Conservation (phyloP, 2,329 filamentous ascomycete genomes). For the Leptographium galeiforme region DNA sequence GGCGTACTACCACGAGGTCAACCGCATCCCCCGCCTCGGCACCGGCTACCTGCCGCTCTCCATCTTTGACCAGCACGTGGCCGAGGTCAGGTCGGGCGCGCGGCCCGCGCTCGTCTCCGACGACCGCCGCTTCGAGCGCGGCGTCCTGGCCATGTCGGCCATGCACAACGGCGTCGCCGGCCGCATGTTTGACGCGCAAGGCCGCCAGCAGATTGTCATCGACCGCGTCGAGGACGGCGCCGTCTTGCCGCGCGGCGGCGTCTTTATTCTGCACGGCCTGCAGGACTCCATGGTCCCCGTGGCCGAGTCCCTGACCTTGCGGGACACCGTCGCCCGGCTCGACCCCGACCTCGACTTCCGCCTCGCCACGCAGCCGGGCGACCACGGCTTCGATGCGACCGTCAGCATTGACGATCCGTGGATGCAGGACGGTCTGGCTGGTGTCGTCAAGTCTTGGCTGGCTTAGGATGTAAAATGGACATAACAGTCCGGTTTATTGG, state of each 20-base stretch:
- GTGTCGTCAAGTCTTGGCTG: background rate
- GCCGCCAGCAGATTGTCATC: background rate
- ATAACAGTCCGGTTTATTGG: too few species aligned
- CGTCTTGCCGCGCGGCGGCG: background rate
- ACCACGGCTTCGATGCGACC: background rate
- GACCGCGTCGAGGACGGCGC: background rate
- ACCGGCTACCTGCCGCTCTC: background rate
- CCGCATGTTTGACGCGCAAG: background rate
- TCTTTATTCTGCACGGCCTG: background rate
- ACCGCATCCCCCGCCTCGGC: background rate
- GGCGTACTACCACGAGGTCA: background rate
- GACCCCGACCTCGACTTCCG: background rate
- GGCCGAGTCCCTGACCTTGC: background rate
- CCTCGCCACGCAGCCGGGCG: background rate
- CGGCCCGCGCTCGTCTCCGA: background rate
- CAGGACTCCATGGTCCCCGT: background rate
- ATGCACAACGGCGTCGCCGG: background rate
- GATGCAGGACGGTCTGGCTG: background rate
- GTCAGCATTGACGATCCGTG: background rate
- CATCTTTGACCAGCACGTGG: background rate
- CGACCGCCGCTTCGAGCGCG: background rate
- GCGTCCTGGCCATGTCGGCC: background rate
- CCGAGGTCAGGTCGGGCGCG: background rate
- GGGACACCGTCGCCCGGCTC: background rate
- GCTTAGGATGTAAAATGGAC: background rate